Percentiles rank a stretch among this genome's conserved stretches.
phyloP scores from a whole-genome alignment of 78 protist genomes.

The Blattamonas nauphoetae region DNA sequence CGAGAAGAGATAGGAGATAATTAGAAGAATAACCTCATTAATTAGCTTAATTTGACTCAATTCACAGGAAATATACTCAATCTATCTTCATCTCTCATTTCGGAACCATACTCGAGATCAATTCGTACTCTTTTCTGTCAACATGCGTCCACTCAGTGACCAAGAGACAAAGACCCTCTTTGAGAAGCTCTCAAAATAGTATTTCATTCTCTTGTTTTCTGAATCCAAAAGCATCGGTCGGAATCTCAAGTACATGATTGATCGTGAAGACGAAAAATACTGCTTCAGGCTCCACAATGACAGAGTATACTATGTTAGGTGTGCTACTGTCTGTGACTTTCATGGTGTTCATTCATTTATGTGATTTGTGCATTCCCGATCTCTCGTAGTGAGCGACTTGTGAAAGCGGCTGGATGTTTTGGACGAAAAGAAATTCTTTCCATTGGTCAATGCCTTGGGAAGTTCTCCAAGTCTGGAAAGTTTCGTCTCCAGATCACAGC shows the following conservation, averaged over 20 bases:
- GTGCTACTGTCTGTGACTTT: neutral
- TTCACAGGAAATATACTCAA: too few species aligned
- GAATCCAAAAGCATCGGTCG: slow-evolving; percentile 72
- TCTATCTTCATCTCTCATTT: too few species aligned
- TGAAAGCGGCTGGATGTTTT: neutral
- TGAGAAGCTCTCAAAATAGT: slow-evolving; percentile 88
- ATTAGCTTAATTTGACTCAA: too few species aligned
- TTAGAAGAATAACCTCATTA: too few species aligned
- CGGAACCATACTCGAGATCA: too few species aligned
- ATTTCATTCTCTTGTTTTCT: neutral
- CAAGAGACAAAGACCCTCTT: slow-evolving; percentile 88
- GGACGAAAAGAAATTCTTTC: slow-evolving; percentile 59
- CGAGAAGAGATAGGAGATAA: too few species aligned
- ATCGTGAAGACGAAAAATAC: slow-evolving; percentile 83
- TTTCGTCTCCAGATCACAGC: slow-evolving; percentile 88
- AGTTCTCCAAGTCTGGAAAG: slow-evolving; percentile 81
- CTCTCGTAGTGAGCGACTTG: neutral
- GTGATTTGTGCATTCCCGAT: neutral
- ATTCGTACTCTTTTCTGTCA: too few species aligned
- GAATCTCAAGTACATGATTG: slow-evolving; percentile 76
- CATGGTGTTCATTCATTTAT: neutral
- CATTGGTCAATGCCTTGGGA: slow-evolving; percentile 91
- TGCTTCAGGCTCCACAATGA: slow-evolving; percentile 88
- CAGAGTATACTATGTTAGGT: slow-evolving; percentile 79
- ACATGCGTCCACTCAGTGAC: slow-evolving; percentile 93